phyloP scores from a whole-genome alignment of 495 filamentous ascomycete genomes.

The Daldinia loculata region DNA sequence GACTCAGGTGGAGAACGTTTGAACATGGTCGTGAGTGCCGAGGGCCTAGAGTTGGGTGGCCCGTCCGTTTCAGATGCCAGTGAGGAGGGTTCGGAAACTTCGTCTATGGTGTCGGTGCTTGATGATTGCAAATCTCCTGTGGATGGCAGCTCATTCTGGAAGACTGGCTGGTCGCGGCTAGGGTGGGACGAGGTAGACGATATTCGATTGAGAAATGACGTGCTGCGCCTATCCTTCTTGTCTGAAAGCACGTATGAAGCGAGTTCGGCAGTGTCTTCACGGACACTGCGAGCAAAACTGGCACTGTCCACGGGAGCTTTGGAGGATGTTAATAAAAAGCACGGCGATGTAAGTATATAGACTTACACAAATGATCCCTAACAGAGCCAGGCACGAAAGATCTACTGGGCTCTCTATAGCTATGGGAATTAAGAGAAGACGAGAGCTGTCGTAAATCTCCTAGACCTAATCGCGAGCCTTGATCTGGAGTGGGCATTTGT shows the following conservation, averaged over 20 bases:
- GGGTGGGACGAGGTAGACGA: slow-evolving; percentile 48
- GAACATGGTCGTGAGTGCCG: slow-evolving; percentile 71
- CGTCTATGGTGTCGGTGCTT: slow-evolving; percentile 60
- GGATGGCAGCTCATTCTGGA: slow-evolving; percentile 32
- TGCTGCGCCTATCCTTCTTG: slow-evolving; percentile 53
- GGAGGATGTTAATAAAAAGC: slow-evolving; percentile 33
- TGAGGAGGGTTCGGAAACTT: slow-evolving; percentile 68
- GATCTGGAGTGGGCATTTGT: slow-evolving; percentile 27
- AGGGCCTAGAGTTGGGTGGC: slow-evolving; percentile 56
- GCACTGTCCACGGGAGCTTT: slow-evolving; percentile 67
- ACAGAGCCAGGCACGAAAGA: slow-evolving; percentile 82
- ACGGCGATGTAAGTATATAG: not conserved
- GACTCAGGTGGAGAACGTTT: slow-evolving; percentile 59
- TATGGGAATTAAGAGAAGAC: slow-evolving; percentile 51
- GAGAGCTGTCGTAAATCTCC: slow-evolving; percentile 48
- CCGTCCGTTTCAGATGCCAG: slow-evolving; percentile 50
- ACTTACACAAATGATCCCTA: slow-evolving; percentile 68
- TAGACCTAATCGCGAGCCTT: slow-evolving; percentile 20
- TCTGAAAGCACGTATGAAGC: slow-evolving; percentile 85
- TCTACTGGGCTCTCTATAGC: slow-evolving; percentile 72
- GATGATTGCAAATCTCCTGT: slow-evolving; percentile 22
- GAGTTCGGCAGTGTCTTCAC: slow-evolving; percentile 90
- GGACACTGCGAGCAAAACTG: slow-evolving; percentile 78
- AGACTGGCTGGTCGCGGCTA: slow-evolving; percentile 38
- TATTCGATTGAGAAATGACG: slow-evolving; percentile 52